A percentile compares a stretch with the other conserved stretches of the same genome.
Evolutionary conservation across 2,329 filamentous ascomycete genomes (phyloP).

Genomic region (Alternaria sp.): DNA sequence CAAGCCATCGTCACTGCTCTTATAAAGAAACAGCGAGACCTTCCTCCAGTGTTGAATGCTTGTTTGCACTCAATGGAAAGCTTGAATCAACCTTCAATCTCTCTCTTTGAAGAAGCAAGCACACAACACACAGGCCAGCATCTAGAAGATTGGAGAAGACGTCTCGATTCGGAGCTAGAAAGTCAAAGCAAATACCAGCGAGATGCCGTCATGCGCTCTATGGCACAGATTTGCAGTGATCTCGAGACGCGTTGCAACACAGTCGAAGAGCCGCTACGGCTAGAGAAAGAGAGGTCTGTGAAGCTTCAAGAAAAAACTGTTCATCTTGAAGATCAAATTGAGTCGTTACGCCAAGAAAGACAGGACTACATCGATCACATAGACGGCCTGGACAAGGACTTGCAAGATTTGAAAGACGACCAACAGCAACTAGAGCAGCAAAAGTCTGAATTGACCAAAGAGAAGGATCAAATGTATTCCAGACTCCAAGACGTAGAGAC

Average conservation of each 20-base stretch:
- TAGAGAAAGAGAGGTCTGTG: constrained; percentile 52
- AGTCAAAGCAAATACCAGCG: constrained; percentile 53
- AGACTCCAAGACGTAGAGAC: constrained; percentile 44
- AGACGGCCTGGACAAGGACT: constrained; percentile 49
- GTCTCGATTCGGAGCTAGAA: constrained; percentile 56
- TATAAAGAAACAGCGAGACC: constrained; percentile 39
- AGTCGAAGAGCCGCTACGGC: constrained; percentile 63
- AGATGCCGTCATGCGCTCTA: constrained; percentile 58
- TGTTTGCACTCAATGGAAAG: constrained; percentile 30
- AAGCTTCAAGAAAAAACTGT: constrained; percentile 45
- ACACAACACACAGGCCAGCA: constrained; percentile 48
- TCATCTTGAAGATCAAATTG: constrained; percentile 47
- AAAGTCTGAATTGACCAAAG: constrained; percentile 48
- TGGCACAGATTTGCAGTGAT: constrained; percentile 64
- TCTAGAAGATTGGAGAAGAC: constrained; percentile 60
- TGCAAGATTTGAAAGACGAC: constrained; percentile 48
- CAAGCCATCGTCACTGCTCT: constrained; percentile 31
- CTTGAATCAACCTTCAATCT: constrained; percentile 23
- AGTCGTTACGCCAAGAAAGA: constrained; percentile 41
- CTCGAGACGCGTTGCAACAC: constrained; percentile 65
- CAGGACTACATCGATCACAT: constrained; percentile 41
- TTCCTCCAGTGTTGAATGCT: constrained; percentile 12
- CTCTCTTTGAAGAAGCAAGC: constrained; percentile 50
- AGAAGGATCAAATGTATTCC: constrained; percentile 44
- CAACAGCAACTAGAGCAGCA: constrained; percentile 36